Percentiles rank a stretch among this genome's conserved stretches.
These are phyloP conservation scores for Pythium phragmitis DNA, from an alignment of 352 stramenopile genomes.

Conservation along the genomic window DNA sequence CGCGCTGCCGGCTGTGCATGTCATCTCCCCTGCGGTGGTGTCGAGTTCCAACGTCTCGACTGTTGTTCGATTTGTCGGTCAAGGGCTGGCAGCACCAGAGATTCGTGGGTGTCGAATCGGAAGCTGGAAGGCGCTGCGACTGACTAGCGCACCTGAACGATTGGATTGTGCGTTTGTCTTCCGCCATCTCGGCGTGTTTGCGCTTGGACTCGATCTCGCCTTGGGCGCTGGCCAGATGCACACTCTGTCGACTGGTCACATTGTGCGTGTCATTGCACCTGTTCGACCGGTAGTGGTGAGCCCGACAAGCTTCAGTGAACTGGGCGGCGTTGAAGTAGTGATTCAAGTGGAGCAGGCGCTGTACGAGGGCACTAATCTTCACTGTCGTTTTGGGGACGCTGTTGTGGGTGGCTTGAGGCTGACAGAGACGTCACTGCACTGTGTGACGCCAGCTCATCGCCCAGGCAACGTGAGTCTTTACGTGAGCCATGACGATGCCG, in stretches of 20 bases:
- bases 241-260: neutral
- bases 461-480: constrained; percentile 10
- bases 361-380: constrained; percentile 11
- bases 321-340: constrained; percentile 37
- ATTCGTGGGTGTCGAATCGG: constrained; percentile 15
- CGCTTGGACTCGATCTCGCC: constrained; percentile 10
- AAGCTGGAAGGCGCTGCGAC: neutral
- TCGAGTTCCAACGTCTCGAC: constrained; percentile 3
- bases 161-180: constrained; percentile 16
- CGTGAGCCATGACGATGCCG: constrained; percentile 21
- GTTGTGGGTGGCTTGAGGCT: constrained; percentile 7
- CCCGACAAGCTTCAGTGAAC: constrained; percentile 41
- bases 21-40: neutral
- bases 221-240: neutral
- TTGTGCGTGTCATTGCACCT: constrained; percentile 9
- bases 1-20: neutral
- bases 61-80: constrained; percentile 7
- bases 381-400: constrained; percentile 22
- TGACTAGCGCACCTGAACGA: neutral
- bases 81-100: constrained; percentile 1
- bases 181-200: neutral
- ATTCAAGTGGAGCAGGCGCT: constrained; percentile 21
- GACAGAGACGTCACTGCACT: constrained; percentile 13
- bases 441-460: constrained; percentile 11
- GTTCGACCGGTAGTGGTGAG: constrained; percentile 5